These are phyloP conservation scores for Monosporascus sp. DNA, from an alignment of 2,329 filamentous ascomycete genomes.

Conservation along the genomic window DNA sequence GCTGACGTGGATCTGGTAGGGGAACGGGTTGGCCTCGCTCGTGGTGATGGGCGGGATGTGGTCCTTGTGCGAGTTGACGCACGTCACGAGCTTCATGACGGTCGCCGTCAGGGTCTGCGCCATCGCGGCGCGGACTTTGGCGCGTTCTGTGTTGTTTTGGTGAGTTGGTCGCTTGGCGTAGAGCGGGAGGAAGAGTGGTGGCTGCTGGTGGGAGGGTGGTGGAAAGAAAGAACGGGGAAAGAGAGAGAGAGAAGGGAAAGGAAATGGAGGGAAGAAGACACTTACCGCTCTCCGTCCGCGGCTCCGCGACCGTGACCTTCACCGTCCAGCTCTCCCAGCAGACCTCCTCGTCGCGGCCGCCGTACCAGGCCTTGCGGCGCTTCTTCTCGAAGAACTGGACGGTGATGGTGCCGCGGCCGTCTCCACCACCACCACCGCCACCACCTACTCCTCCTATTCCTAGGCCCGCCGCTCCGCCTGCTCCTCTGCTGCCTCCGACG, in stretches of 20 bases:
- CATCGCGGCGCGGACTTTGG: conserved; percentile 86
- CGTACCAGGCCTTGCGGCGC: conserved; percentile 68
- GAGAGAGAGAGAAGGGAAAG: conserved; percentile 2
- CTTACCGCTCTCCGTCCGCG: conserved; percentile 81
- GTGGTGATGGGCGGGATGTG: conserved; percentile 97
- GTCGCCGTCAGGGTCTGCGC: conserved; percentile 83
- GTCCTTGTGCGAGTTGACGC: conserved; percentile 84
- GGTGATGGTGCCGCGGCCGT: conserved; percentile 71
- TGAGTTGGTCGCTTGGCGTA: neutral
- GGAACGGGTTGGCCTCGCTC: conserved; percentile 87
- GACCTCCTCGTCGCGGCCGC: conserved; percentile 75
- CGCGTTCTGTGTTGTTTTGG: conserved; percentile 57
- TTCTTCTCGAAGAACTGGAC: conserved; percentile 96
- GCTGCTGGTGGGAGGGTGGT: neutral
- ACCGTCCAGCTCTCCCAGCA: conserved; percentile 97
- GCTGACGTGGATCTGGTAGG: conserved; percentile 87
- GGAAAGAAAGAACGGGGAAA: neutral
- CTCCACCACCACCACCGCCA: conserved; percentile 28
- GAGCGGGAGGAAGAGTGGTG: conserved; percentile 1
- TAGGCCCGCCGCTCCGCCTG: neutral
- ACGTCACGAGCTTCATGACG: conserved; percentile 82
- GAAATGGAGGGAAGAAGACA: conserved; percentile 6
- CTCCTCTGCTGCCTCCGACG: neutral
- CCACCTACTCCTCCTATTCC: neutral
- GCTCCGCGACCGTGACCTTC: conserved; percentile 88